Evolutionary conservation across 1,284 basidiomycete genomes (phyloP).

Genomic region (Vanrija humicola): DNA sequence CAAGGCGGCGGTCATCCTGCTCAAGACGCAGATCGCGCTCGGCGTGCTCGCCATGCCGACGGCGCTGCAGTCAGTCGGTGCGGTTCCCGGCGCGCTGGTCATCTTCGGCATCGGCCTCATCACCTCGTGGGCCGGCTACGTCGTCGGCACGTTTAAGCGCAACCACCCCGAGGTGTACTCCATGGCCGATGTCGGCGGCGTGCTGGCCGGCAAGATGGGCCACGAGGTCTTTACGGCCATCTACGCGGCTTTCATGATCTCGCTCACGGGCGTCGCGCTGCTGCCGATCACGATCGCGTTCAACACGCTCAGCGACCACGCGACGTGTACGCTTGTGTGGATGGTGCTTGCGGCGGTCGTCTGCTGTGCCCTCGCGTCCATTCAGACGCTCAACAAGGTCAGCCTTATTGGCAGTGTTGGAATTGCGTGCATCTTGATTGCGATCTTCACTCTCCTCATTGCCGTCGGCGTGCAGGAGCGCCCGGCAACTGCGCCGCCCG

Average conservation of each 20-base stretch:
- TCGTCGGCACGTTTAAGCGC: conserved; percentile 21
- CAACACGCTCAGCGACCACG: conserved; percentile 34
- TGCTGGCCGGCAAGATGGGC: conserved; percentile 22
- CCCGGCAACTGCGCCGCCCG: conserved; percentile 36
- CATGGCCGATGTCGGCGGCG: conserved; percentile 24
- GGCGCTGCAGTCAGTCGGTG: conserved; percentile 27
- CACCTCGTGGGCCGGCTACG: conserved; percentile 24
- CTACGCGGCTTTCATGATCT: conserved; percentile 7
- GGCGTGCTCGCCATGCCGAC: conserved; percentile 37
- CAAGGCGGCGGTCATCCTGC: conserved; percentile 23
- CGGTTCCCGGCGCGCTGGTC: conserved; percentile 32
- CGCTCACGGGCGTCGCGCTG: conserved; percentile 25
- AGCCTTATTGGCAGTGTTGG: conserved; percentile 41
- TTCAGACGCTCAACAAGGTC: conserved; percentile 35
- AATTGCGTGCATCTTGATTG: conserved; percentile 21
- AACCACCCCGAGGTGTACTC: conserved; percentile 18
- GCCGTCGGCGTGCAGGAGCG: conserved; percentile 39
- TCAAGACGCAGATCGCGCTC: conserved; percentile 42
- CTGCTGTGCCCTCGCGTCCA: conserved; percentile 26
- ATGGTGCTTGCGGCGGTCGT: conserved; percentile 28
- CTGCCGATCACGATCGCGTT: conserved; percentile 27
- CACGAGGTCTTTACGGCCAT: conserved; percentile 20
- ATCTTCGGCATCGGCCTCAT: conserved; percentile 28
- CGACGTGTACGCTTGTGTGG: conserved; percentile 34
- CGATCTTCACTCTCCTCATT: conserved; percentile 36